These are phyloP conservation scores for Prunus davidiana DNA, from an alignment of 306 rosid genomes.

Conservation along the genomic window DNA sequence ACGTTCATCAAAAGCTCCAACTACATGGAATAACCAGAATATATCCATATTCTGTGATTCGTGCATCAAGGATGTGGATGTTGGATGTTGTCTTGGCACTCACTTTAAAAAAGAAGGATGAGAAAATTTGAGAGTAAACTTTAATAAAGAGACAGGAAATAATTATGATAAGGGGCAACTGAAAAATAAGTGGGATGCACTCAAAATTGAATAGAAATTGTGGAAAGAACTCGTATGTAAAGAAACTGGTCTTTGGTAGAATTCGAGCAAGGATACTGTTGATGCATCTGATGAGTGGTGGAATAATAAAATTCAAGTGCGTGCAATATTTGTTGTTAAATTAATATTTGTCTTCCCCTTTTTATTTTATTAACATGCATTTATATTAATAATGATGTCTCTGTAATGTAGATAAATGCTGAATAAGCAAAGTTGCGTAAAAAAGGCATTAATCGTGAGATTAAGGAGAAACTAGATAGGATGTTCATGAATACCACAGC, in stretches of 20 bases:
- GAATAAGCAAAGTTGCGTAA: background rate
- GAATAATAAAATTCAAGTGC: conserved; percentile 1
- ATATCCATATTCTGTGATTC: background rate
- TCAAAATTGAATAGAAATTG: background rate
- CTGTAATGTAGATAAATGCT: too few relatives aligned
- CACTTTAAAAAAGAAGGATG: background rate
- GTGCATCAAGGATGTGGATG: background rate
- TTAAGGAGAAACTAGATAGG: background rate
- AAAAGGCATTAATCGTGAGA: background rate
- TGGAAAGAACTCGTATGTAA: conserved; percentile 8
- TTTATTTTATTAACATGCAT: background rate
- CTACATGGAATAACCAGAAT: too few relatives aligned
- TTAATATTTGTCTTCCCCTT: background rate
- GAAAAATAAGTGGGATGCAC: background rate
- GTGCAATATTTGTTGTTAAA: background rate
- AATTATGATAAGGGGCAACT: background rate
- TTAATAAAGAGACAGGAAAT: background rate
- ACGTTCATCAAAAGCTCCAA: too few relatives aligned
- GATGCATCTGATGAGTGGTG: conserved; percentile 12
- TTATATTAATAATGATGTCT: too few relatives aligned
- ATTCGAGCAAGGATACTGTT: background rate
- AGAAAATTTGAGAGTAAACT: background rate
- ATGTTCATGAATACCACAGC: background rate
- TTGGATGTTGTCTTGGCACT: background rate
- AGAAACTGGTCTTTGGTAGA: background rate